Evolutionary conservation across 768 basidiomycete genomes (phyloP).

Genomic region (Panaeolus papilionaceus): DNA sequence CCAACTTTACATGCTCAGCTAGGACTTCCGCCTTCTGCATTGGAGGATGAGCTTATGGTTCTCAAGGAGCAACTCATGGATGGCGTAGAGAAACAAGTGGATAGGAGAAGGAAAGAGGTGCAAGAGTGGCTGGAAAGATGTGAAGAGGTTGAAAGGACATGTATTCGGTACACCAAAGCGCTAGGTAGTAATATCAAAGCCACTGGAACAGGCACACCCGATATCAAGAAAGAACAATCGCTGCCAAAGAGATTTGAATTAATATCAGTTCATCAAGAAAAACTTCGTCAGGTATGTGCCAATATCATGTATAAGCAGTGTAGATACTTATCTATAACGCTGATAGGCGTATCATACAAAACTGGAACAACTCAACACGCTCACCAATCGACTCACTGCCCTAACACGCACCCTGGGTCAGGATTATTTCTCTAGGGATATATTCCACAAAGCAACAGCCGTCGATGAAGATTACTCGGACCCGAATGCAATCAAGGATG

Average conservation of each 20-base stretch:
- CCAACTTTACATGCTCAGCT: slow-evolving; percentile 86
- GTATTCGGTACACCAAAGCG: slow-evolving; percentile 69
- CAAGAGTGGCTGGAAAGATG: slow-evolving; percentile 75
- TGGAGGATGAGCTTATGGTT: slow-evolving; percentile 78
- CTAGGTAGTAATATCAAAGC: slow-evolving; percentile 77
- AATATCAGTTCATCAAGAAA: slow-evolving; percentile 76
- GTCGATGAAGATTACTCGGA: slow-evolving; percentile 45
- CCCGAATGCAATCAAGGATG: slow-evolving; percentile 61
- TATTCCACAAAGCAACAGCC: slow-evolving; percentile 53
- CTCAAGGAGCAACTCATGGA: slow-evolving; percentile 78
- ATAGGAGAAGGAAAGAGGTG: slow-evolving; percentile 74
- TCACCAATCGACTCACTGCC: slow-evolving; percentile 67
- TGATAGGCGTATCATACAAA: slow-evolving; percentile 75
- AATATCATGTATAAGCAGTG: not conserved
- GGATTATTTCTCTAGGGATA: slow-evolving; percentile 63
- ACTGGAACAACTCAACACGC: slow-evolving; percentile 73
- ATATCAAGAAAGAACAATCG: slow-evolving; percentile 73
- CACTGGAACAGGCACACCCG: slow-evolving; percentile 66
- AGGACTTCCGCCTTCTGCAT: slow-evolving; percentile 77
- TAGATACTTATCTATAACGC: slow-evolving; percentile 12
- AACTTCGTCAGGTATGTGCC: slow-evolving; percentile 74
- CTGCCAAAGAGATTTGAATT: slow-evolving; percentile 76
- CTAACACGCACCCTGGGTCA: slow-evolving; percentile 67
- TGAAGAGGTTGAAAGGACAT: slow-evolving; percentile 64
- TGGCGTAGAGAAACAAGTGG: slow-evolving; percentile 78